phyloP scores from a whole-genome alignment of 805 yeast species.

The Metschnikowia orientalis region DNA sequence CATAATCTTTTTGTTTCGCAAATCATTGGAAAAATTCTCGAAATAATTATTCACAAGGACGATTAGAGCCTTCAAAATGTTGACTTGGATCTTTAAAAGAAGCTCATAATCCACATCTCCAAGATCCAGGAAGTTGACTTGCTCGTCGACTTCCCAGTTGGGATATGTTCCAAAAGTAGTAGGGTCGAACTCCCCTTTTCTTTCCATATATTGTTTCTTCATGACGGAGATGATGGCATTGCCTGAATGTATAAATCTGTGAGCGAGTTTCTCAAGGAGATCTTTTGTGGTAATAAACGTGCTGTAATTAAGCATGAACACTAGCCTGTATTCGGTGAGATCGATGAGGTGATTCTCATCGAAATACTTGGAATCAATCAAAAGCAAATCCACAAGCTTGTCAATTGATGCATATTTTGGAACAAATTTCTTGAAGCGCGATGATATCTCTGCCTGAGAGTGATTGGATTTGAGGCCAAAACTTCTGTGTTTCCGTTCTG shows the following conservation, averaged over 20 bases:
- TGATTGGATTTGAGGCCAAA: conserved; percentile 20
- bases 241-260: conserved; percentile 39
- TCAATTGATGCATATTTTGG: conserved; percentile 61
- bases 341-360: conserved; percentile 31
- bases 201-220: conserved; percentile 27
- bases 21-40: conserved; percentile 67
- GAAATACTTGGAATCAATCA: conserved; percentile 64
- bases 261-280: conserved; percentile 37
- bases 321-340: conserved; percentile 38
- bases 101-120: conserved; percentile 58
- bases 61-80: conserved; percentile 71
- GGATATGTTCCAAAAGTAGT: conserved; percentile 39
- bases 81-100: conserved; percentile 74
- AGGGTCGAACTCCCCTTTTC: conserved; percentile 12
- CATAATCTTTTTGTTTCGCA: conserved; percentile 53
- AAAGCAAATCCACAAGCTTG: conserved; percentile 72
- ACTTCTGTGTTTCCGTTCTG: conserved; percentile 16
- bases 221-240: conserved; percentile 42
- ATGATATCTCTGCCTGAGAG: conserved; percentile 2
- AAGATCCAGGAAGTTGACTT: conserved; percentile 34
- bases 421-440: conserved; percentile 17
- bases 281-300: conserved; percentile 38
- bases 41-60: conserved; percentile 70
- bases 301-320: conserved; percentile 39
- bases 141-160: conserved; percentile 49